Evolutionary conservation across 2,329 filamentous ascomycete genomes (phyloP), one percentile per base, ranked within the genome.

Genomic region (Diaporthe sp.): DNA sequence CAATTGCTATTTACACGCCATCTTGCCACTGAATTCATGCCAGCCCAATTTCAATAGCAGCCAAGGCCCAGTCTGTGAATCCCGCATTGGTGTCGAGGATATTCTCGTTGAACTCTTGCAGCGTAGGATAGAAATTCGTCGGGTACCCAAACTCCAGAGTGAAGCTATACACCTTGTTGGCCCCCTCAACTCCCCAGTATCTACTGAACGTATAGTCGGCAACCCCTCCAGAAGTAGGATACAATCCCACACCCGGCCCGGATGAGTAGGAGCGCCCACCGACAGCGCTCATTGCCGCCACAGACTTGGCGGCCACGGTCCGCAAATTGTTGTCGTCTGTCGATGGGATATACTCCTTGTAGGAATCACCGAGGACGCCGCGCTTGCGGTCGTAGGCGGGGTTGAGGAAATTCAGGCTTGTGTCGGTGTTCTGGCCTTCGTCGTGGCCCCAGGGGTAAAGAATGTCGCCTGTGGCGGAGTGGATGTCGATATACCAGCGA

Each of bases 111-210:
- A 65, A 65, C 25, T 65, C 60, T 7, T 65, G 60, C n/a, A 44
- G 25, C 3, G 60, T 65, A 31, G 39, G 39, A 13, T 65, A 65
- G 39, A 65, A 65, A 46, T 65, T 65, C 8, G 60, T 46, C 3
- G 60, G 60, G 37, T 65, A 65, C 39, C 60, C 60, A 65, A 65
- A 65, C 25, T 65, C 60, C 25, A 65, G 25, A 15, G 60, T 65
- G 39, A 65, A 65, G 60, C 60, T 65, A 1, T 65, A 65, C 0
- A 65, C 60, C 60, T 65, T 65, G 60, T 46, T 65, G 15, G 60
- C 60, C n/a, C 60, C 60, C 39, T 65, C 60, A 17, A 65, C 10
- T 13, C 60, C 60, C 60, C 60, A 46, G 6, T 65, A 65, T 31
- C 60, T 65, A 12, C 60, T 65, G 39, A 65, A 65, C 8, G 60